Percentiles rank a stretch among this genome's conserved stretches.
Conservation (phyloP, 345 rosid genomes). For the Diplotaxis tenuifolia region DNA sequence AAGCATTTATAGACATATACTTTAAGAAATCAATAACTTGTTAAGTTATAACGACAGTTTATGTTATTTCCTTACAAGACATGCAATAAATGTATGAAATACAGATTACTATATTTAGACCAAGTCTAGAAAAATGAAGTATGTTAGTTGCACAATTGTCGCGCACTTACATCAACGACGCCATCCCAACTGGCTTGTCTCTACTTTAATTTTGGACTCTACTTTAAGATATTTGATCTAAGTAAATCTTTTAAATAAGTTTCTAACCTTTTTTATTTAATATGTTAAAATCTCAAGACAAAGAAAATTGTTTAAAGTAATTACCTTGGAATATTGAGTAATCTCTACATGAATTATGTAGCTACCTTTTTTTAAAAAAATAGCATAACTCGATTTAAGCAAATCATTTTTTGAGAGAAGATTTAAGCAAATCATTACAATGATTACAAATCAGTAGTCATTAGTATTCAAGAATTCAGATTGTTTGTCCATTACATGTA, state of each 20-base stretch:
- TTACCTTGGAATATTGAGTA: constrained; percentile 4
- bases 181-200: constrained; percentile 36
- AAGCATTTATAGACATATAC: neutral
- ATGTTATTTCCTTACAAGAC: neutral
- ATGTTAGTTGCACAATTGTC: constrained; percentile 34
- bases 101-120: neutral
- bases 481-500: constrained; percentile 18
- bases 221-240: constrained; percentile 3
- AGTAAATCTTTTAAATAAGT: neutral
- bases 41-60: neutral
- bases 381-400: constrained; percentile 11
- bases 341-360: neutral
- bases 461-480: constrained; percentile 11
- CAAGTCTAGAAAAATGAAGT: constrained; percentile 7
- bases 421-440: constrained; percentile 17
- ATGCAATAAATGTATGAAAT: neutral
- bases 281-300: no score
- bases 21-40: neutral
- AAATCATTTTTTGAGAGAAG: no score
- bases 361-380: neutral
- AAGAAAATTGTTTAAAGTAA: neutral
- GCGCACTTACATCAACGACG: constrained; percentile 30
- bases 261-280: neutral
- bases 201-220: constrained; percentile 30
- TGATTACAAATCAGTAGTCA: constrained; percentile 9